Conservation (phyloP, 2,329 filamentous ascomycete genomes). For the Venturia nashicola region DNA sequence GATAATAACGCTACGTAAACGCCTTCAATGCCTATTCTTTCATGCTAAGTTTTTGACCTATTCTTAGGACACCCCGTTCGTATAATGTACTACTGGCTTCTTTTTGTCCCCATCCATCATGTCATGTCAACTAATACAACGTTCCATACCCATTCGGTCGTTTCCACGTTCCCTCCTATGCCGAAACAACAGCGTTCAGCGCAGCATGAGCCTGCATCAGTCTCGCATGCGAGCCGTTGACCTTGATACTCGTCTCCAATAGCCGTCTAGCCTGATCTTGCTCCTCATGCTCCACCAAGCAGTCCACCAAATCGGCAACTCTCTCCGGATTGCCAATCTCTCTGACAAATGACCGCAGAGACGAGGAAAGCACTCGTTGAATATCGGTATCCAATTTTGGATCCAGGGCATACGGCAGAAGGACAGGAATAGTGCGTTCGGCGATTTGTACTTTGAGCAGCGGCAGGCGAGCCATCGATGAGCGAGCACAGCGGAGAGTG, state of each 20-base stretch:
- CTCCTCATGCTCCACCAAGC: conserved; percentile 9
- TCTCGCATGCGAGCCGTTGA: neutral
- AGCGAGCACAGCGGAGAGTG: conserved; percentile 50
- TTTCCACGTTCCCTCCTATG: neutral
- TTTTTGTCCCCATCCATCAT: no score
- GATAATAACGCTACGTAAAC: no score
- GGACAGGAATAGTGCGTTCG: conserved; percentile 34
- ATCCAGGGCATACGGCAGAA: conserved; percentile 33
- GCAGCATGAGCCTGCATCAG: neutral
- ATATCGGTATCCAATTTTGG: conserved; percentile 41
- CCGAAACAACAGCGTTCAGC: neutral
- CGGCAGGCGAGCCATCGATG: conserved; percentile 28
- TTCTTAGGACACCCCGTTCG: no score
- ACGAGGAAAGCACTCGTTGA: conserved; percentile 36
- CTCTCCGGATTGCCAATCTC: neutral
- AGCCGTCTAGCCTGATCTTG: conserved; percentile 1
- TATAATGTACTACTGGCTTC: no score
- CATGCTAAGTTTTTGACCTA: no score
- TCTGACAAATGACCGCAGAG: conserved; percentile 25
- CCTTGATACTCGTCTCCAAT: conserved; percentile 1
- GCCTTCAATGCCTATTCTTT: no score
- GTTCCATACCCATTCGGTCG: no score
- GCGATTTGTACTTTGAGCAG: conserved; percentile 26
- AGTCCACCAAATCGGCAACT: neutral
- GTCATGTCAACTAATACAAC: no score